Conservation (phyloP, 192 early-diverging fungal genomes). For the Rhizoclosmatium sp. region DNA sequence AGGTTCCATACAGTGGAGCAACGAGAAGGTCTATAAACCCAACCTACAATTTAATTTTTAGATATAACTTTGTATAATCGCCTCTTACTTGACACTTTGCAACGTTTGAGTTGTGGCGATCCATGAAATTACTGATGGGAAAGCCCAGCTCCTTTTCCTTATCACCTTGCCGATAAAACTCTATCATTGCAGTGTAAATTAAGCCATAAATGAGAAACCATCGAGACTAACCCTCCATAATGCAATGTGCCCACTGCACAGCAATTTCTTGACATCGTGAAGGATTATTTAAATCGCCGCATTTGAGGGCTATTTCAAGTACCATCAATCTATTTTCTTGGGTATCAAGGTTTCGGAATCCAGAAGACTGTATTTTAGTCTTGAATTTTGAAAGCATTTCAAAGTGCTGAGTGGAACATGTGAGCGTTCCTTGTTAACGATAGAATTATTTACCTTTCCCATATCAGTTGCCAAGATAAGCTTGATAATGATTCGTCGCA, state of each 20-base stretch:
- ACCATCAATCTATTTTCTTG: slow-evolving; percentile 54
- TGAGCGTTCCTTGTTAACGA: neutral
- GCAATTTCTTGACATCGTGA: slow-evolving; percentile 50
- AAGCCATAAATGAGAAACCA: neutral
- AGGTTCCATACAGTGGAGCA: slow-evolving; percentile 62
- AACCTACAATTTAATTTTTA: slow-evolving; percentile 37
- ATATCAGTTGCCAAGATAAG: slow-evolving; percentile 63
- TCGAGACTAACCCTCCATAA: slow-evolving; percentile 53
- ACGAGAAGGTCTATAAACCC: slow-evolving; percentile 73
- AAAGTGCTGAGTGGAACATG: slow-evolving; percentile 52
- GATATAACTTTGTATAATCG: neutral
- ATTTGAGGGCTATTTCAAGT: slow-evolving; percentile 66
- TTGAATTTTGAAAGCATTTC: slow-evolving; percentile 68
- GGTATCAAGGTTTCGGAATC: slow-evolving; percentile 32
- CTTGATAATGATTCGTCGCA: slow-evolving; percentile 52
- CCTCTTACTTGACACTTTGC: slow-evolving; percentile 60
- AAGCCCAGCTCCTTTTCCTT: slow-evolving; percentile 55
- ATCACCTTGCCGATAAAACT: slow-evolving; percentile 57
- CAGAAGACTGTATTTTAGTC: slow-evolving; percentile 52
- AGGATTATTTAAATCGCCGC: slow-evolving; percentile 63
- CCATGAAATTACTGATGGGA: slow-evolving; percentile 64
- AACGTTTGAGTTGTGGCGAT: slow-evolving; percentile 56
- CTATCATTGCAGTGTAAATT: neutral
- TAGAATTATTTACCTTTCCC: slow-evolving; percentile 47
- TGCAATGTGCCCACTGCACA: slow-evolving; percentile 54